A percentile compares a stretch with the other conserved stretches of the same genome.
These are phyloP conservation scores for Thozetella sp. DNA, from an alignment of 495 filamentous ascomycete genomes.

Conservation along the genomic window DNA sequence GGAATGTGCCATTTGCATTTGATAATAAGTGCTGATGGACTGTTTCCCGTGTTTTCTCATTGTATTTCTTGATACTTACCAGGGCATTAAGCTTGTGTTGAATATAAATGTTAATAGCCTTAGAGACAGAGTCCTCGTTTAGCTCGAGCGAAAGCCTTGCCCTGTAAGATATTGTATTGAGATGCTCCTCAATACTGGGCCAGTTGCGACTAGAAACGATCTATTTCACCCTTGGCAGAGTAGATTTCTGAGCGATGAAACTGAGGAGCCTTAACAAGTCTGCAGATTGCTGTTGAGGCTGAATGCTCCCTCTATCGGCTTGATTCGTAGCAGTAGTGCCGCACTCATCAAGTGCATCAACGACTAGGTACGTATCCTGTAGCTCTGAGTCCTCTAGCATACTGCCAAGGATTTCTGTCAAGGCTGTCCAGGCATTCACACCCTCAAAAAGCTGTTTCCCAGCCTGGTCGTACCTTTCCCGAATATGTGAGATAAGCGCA, in stretches of 20 bases:
- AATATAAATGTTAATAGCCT: conserved; percentile 30
- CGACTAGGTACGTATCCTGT: too few species aligned
- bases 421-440: too few species aligned
- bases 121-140: conserved; percentile 15
- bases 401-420: too few species aligned
- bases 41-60: conserved; percentile 9
- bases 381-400: too few species aligned
- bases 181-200: conserved; percentile 26
- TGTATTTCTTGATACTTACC: conserved; percentile 10
- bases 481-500: too few species aligned
- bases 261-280: conserved; percentile 28
- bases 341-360: too few species aligned
- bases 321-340: too few species aligned
- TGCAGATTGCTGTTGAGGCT: too few species aligned
- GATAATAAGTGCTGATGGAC: conserved; percentile 15
- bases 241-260: conserved; percentile 23
- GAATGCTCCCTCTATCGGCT: too few species aligned
- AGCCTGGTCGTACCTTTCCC: too few species aligned
- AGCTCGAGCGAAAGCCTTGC: conserved; percentile 30
- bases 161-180: conserved; percentile 12
- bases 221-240: conserved; percentile 26
- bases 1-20: conserved; percentile 25
- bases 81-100: conserved; percentile 25
- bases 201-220: conserved; percentile 43
- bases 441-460: too few species aligned